phyloP scores from a whole-genome alignment of 2,329 filamentous ascomycete species.

The Epicoccum nigrum region DNA sequence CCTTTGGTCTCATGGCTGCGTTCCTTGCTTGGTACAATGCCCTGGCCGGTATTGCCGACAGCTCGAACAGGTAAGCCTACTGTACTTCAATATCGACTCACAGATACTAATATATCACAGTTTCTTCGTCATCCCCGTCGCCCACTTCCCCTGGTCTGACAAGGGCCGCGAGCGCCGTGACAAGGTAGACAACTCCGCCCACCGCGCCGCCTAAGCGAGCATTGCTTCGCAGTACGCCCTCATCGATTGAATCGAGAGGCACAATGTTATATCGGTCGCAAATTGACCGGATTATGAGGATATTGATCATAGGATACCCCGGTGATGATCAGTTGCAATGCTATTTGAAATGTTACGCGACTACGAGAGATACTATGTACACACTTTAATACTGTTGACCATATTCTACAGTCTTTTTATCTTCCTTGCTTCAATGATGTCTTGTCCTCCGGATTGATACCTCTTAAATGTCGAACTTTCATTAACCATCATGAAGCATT shows the following conservation, averaged over 20 bases:
- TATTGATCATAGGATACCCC: constrained; percentile 13
- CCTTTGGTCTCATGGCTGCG: constrained; percentile 59
- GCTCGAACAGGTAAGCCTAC: constrained; percentile 54
- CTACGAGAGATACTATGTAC: neutral
- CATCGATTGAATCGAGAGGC: constrained; percentile 13
- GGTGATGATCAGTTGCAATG: constrained; percentile 8
- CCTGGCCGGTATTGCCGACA: constrained; percentile 61
- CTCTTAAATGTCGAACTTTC: too few relatives aligned
- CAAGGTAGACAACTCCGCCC: constrained; percentile 51
- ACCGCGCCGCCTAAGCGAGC: constrained; percentile 10
- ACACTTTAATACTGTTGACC: constrained; percentile 11
- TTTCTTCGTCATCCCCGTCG: constrained; percentile 92
- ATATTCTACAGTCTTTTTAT: too few relatives aligned
- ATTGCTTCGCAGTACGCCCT: neutral
- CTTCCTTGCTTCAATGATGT: too few relatives aligned
- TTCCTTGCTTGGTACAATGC: constrained; percentile 63
- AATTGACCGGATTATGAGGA: constrained; percentile 2
- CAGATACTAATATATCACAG: constrained; percentile 52
- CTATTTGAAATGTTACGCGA: neutral
- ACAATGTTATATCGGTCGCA: neutral
- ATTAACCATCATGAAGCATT: too few relatives aligned
- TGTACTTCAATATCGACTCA: too few relatives aligned
- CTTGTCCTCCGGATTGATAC: too few relatives aligned
- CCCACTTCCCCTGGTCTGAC: constrained; percentile 90
- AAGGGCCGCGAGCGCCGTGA: constrained; percentile 48